Percentiles rank a stretch among this genome's conserved stretches.
These are phyloP conservation scores for Clavispora vitiphila DNA, from an alignment of 805 yeast genomes.

Conservation along the genomic window DNA sequence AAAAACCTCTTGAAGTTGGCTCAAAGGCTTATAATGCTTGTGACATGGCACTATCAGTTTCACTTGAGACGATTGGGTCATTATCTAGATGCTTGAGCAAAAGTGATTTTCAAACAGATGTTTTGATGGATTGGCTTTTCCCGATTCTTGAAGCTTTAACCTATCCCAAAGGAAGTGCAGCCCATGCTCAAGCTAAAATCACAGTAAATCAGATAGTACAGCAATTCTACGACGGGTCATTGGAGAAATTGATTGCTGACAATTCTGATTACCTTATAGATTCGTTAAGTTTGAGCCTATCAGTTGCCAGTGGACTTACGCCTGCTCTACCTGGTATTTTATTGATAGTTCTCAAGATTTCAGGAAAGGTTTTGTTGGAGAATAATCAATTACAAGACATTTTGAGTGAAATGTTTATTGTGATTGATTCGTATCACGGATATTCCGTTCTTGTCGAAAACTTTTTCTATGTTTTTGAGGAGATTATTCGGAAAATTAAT, in stretches of 20 bases:
- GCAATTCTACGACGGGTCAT: constrained; percentile 50
- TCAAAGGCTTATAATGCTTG: constrained; percentile 5
- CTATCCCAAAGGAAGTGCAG: constrained; percentile 39
- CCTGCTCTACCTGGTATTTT: constrained; percentile 71
- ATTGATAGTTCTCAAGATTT: constrained; percentile 61
- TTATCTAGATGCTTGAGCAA: constrained; percentile 20
- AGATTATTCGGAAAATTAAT: constrained; percentile 46
- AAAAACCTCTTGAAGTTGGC: background rate
- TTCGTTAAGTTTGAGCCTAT: constrained; percentile 62
- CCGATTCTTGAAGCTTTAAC: constrained; percentile 73
- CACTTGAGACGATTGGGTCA: constrained; percentile 42
- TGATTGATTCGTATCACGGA: constrained; percentile 82
- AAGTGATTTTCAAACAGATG: constrained; percentile 38
- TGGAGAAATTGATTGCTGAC: constrained; percentile 50
- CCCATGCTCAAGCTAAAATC: constrained; percentile 49
- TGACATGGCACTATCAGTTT: constrained; percentile 31
- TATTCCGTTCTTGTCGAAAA: constrained; percentile 68
- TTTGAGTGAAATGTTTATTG: constrained; percentile 64
- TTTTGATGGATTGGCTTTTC: constrained; percentile 65
- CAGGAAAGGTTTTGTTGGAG: constrained; percentile 60
- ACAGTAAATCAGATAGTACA: constrained; percentile 43
- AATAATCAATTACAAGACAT: constrained; percentile 63
- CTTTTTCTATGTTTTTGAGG: constrained; percentile 66
- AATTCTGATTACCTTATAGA: constrained; percentile 83
- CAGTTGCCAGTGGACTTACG: constrained; percentile 60